A percentile compares a stretch with the other conserved stretches of the same genome.
phyloP scores from a whole-genome alignment of 202 grass and related monocot genomes.

The Carex arenaria region DNA sequence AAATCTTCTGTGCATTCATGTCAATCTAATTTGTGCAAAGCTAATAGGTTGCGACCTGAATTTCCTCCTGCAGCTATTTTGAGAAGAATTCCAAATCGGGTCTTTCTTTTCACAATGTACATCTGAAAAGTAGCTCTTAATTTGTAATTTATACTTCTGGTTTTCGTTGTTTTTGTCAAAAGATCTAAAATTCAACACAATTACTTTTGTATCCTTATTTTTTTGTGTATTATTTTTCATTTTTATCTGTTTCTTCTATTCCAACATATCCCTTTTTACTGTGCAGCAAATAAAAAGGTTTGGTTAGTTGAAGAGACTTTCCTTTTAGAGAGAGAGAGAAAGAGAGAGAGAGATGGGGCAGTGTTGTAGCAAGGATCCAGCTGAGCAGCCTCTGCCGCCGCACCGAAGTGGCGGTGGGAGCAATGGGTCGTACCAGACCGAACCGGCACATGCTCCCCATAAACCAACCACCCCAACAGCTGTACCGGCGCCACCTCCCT shows the following conservation, averaged over 20 bases:
- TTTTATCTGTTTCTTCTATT: neutral
- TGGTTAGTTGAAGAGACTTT: neutral
- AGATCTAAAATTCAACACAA: neutral
- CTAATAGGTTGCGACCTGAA: neutral
- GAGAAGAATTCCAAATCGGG: constrained; percentile 11
- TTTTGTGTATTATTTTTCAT: neutral
- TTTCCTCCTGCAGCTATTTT: constrained; percentile 1
- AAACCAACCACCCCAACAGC: constrained; percentile 16
- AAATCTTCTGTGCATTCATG: neutral
- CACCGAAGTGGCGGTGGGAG: neutral
- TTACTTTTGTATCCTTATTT: neutral
- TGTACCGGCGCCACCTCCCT: constrained; percentile 21
- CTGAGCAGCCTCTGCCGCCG: neutral
- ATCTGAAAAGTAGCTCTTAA: neutral
- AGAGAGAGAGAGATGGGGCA: constrained; percentile 50
- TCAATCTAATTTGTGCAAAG: neutral
- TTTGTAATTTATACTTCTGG: constrained; percentile 12
- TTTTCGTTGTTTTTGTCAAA: neutral
- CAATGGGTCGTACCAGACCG: constrained; percentile 17
- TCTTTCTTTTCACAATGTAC: neutral
- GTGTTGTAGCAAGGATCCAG: constrained; percentile 49
- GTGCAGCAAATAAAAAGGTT: neutral
- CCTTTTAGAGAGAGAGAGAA: neutral
- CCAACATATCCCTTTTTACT: neutral
- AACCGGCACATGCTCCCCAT: constrained; percentile 29